Evolutionary conservation across 805 yeast species (phyloP).

Genomic region (Candida easanensis): DNA sequence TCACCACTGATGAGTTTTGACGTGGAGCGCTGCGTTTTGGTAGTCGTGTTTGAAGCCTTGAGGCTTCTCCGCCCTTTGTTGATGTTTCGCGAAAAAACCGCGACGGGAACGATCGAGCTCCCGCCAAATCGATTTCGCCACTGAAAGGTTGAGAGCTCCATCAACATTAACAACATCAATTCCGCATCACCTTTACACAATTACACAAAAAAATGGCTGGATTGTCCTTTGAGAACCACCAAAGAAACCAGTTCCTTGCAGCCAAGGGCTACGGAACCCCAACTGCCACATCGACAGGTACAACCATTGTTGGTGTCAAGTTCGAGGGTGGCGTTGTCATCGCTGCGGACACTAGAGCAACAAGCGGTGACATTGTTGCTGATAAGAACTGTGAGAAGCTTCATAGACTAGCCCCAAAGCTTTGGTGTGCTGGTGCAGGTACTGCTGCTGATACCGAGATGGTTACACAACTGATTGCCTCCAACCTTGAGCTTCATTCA

Average conservation of each 20-base stretch:
- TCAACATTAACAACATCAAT: too few species aligned
- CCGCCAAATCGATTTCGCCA: conserved; percentile 1
- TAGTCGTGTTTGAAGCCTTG: background rate
- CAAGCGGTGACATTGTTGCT: conserved; percentile 94
- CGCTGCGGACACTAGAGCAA: conserved; percentile 98
- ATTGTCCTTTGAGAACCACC: conserved; percentile 87
- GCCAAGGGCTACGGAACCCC: conserved; percentile 76
- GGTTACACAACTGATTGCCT: conserved; percentile 90
- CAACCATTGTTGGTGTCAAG: conserved; percentile 97
- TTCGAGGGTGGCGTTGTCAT: conserved; percentile 93
- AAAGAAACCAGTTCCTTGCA: conserved; percentile 76
- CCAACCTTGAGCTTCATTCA: conserved; percentile 88
- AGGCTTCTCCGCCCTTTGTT: background rate
- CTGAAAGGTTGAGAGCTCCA: too few species aligned
- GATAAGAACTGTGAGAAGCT: conserved; percentile 97
- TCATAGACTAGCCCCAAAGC: conserved; percentile 83
- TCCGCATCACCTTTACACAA: background rate
- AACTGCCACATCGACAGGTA: conserved; percentile 94
- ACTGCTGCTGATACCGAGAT: conserved; percentile 99
- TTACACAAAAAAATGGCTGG: conserved; percentile 63
- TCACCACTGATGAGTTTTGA: background rate
- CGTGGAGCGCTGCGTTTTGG: too few species aligned
- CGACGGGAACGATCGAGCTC: too few species aligned
- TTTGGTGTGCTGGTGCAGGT: conserved; percentile 99
- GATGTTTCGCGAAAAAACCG: conserved; percentile 2